Percentiles rank a stretch among this genome's conserved stretches.
Evolutionary conservation across 139 green algal species (phyloP).

Genomic region (Pseudopediastrum boryanum): DNA sequence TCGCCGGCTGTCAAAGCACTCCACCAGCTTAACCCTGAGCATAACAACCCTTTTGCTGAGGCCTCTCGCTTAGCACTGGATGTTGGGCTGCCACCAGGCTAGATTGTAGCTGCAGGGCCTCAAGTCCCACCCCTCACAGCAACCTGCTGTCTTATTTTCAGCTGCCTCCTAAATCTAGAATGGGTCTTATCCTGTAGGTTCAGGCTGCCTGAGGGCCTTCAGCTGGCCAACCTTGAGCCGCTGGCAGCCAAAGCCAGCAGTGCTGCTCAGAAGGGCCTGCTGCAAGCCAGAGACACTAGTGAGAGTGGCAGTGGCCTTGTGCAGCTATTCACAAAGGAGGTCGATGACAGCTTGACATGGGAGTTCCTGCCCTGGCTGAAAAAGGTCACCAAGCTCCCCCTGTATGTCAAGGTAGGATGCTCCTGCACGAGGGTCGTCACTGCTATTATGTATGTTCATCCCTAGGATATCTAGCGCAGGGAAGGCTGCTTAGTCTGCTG

Average conservation of each 20-base stretch:
- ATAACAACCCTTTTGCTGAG: too few relatives aligned
- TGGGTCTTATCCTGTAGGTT: constrained; percentile 57
- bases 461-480: too few relatives aligned
- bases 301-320: constrained; percentile 52
- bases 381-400: constrained; percentile 72
- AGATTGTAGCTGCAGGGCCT: background rate
- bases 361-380: constrained; percentile 79
- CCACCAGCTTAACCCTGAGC: too few relatives aligned
- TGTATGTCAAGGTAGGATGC: constrained; percentile 83
- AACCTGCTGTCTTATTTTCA: constrained; percentile 3
- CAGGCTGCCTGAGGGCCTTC: constrained; percentile 56
- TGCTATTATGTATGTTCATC: too few relatives aligned
- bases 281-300: constrained; percentile 22
- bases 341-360: constrained; percentile 74
- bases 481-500: too few relatives aligned
- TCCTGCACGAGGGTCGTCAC: background rate
- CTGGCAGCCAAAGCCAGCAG: constrained; percentile 8
- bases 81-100: constrained; percentile 19
- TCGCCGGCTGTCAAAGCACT: too few relatives aligned
- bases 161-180: background rate
- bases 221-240: constrained; percentile 56
- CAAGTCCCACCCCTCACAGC: too few relatives aligned
- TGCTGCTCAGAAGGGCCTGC: background rate
- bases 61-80: too few relatives aligned
- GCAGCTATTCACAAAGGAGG: constrained; percentile 51